Percentiles rank a stretch among this genome's conserved stretches.
These are phyloP conservation scores for Castanopsis chinensis DNA, from an alignment of 306 rosid species.

Conservation along the genomic window DNA sequence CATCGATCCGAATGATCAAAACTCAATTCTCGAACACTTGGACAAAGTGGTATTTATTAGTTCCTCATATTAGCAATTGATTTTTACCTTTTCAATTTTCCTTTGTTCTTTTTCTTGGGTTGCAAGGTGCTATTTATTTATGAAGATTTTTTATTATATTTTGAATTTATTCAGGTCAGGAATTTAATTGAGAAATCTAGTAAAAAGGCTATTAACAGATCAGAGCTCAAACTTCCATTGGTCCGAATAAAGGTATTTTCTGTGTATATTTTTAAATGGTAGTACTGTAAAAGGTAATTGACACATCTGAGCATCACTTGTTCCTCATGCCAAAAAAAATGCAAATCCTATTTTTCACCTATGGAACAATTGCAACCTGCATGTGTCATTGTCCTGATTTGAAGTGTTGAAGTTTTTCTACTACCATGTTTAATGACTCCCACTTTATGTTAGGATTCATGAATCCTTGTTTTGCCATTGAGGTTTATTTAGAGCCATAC, in stretches of 20 bases:
- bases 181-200: constrained; percentile 66
- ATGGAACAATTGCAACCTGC: not conserved
- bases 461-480: not conserved
- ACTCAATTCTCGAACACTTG: constrained; percentile 87
- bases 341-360: not conserved
- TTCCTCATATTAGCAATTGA: constrained; percentile 8
- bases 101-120: constrained; percentile 2
- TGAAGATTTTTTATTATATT: constrained; percentile 24
- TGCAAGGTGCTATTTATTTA: not conserved
- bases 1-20: constrained; percentile 84
- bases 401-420: not conserved
- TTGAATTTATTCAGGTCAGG: constrained; percentile 55
- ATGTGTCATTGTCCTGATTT: not conserved
- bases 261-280: not conserved
- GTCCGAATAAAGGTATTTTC: constrained; percentile 82
- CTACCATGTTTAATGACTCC: not conserved
- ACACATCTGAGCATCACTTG: not conserved
- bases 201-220: constrained; percentile 50
- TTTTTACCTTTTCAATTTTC: not conserved
- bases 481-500: not conserved
- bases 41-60: constrained; percentile 70
- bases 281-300: not conserved
- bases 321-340: not conserved
- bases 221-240: constrained; percentile 84
- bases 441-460: not conserved